phyloP scores from a whole-genome alignment of 2,329 filamentous ascomycete species.

The Colletotrichum tropicale region DNA sequence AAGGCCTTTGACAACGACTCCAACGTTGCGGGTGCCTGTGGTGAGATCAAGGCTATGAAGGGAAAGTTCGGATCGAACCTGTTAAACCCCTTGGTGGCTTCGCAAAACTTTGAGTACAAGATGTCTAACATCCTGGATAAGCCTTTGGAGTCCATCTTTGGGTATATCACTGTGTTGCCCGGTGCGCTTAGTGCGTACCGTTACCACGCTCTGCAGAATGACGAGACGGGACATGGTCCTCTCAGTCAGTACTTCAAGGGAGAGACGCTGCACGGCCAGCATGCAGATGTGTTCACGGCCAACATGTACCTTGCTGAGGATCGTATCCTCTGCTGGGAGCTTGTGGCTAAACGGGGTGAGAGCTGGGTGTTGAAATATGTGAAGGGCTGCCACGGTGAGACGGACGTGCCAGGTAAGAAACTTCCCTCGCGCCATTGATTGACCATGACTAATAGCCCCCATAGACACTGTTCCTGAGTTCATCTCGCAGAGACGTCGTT shows the following conservation, averaged over 20 bases:
- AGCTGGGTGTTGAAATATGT: constrained; percentile 99
- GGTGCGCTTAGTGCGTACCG: constrained; percentile 95
- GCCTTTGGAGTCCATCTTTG: constrained; percentile 94
- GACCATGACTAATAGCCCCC: constrained; percentile 15
- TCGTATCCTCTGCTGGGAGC: constrained; percentile 90
- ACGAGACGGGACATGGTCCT: constrained; percentile 92
- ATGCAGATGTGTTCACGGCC: constrained; percentile 95
- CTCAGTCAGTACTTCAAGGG: constrained; percentile 99
- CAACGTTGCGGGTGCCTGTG: constrained; percentile 94
- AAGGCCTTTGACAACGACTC: constrained; percentile 99
- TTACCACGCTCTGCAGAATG: constrained; percentile 95
- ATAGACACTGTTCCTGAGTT: constrained; percentile 92
- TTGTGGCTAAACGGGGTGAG: constrained; percentile 93
- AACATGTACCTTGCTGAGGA: constrained; percentile 96
- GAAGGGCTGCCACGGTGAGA: constrained; percentile 94
- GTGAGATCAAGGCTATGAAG: constrained; percentile 97
- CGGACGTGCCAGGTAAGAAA: constrained; percentile 88
- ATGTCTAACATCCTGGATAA: constrained; percentile 99
- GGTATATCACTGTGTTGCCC: constrained; percentile 96
- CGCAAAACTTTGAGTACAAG: constrained; percentile 99
- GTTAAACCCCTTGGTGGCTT: constrained; percentile 92
- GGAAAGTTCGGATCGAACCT: constrained; percentile 83
- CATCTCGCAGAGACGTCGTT: constrained; percentile 92
- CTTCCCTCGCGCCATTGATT: neutral
- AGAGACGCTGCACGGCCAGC: constrained; percentile 92